phyloP scores from a whole-genome alignment of 2,329 filamentous ascomycete genomes.

The Talaromyces sp. region DNA sequence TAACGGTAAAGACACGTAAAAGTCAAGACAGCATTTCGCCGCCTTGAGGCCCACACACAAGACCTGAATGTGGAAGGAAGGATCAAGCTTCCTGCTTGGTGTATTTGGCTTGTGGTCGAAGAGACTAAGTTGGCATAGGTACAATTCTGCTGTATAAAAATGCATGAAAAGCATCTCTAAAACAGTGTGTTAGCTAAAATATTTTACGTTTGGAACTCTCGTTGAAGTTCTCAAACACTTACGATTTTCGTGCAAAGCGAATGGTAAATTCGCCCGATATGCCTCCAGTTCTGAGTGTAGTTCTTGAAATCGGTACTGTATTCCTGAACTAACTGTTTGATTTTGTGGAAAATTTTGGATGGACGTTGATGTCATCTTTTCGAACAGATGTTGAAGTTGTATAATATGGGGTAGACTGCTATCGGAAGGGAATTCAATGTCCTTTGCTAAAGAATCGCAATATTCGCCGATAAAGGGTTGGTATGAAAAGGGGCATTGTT shows the following conservation, averaged over 20 bases:
- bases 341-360: background rate
- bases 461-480: background rate
- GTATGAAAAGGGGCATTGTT: background rate
- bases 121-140: slow-evolving; percentile 19
- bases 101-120: slow-evolving; percentile 15
- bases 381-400: background rate
- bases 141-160: slow-evolving; percentile 25
- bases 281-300: background rate
- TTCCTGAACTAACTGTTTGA: background rate
- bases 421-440: background rate
- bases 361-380: background rate
- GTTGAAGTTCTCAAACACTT: background rate
- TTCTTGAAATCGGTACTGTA: background rate
- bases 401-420: background rate
- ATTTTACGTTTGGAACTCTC: background rate
- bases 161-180: slow-evolving; percentile 29
- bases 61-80: background rate
- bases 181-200: background rate
- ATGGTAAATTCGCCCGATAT: background rate
- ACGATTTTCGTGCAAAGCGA: background rate
- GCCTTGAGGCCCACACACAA: slow-evolving; percentile 17
- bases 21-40: slow-evolving; percentile 19
- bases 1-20: slow-evolving; percentile 30
- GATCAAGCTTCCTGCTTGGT: background rate
- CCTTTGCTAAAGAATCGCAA: background rate